phyloP scores from a whole-genome alignment of 768 basidiomycete species.

The Wakefieldia striispora region DNA sequence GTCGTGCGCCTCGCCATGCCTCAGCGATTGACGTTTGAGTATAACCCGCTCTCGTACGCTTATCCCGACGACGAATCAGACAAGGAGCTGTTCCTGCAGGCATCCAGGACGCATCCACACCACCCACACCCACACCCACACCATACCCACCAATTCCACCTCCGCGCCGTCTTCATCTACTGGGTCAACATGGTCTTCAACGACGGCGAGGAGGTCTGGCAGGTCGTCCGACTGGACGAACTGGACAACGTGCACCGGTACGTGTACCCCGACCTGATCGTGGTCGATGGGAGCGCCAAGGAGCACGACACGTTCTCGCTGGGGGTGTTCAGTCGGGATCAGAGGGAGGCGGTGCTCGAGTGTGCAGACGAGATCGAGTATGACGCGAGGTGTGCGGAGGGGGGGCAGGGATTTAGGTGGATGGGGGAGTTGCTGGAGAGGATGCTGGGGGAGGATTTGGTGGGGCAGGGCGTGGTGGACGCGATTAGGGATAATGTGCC shows the following conservation, averaged over 20 bases:
- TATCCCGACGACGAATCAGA: constrained; percentile 26
- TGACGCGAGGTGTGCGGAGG: neutral
- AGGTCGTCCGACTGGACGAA: constrained; percentile 23
- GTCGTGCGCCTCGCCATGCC: constrained; percentile 17
- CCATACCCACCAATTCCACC: neutral
- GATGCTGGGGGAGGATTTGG: constrained; percentile 14
- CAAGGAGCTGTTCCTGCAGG: constrained; percentile 26
- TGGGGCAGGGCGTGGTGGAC: constrained; percentile 8
- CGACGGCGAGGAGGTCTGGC: constrained; percentile 27
- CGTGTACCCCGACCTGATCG: constrained; percentile 29
- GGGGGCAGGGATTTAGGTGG: constrained; percentile 15
- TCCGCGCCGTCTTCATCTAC: constrained; percentile 20
- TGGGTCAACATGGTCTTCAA: constrained; percentile 25
- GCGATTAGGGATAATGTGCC: constrained; percentile 11
- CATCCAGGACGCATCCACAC: constrained; percentile 4
- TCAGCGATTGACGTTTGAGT: constrained; percentile 14
- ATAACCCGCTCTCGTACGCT: constrained; percentile 18
- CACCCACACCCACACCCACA: no score
- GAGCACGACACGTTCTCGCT: constrained; percentile 13
- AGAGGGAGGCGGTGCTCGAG: constrained; percentile 27
- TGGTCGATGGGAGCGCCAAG: constrained; percentile 17
- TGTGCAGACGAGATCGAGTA: constrained; percentile 27
- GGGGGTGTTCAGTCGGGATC: constrained; percentile 21
- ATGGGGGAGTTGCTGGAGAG: constrained; percentile 18
- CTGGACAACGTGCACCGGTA: constrained; percentile 15